Evolutionary conservation across 2,329 filamentous ascomycete species (phyloP).

Genomic region (Venturiaceae sp.): DNA sequence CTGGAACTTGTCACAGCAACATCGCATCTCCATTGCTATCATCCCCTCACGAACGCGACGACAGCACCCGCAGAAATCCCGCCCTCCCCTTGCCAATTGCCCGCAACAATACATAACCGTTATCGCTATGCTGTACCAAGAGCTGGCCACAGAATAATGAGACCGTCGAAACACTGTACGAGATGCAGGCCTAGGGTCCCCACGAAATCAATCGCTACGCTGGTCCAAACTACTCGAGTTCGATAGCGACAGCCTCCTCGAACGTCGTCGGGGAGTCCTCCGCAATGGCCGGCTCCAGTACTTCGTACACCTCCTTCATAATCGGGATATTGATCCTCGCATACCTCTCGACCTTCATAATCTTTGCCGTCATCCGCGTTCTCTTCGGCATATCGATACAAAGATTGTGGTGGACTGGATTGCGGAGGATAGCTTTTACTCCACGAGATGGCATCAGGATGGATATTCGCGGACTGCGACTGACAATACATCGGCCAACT

Average conservation of each 20-base stretch:
- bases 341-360: conserved; percentile 84
- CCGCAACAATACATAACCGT: background rate
- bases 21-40: background rate
- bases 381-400: conserved; percentile 93
- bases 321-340: conserved; percentile 76
- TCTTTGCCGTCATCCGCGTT: conserved; percentile 88
- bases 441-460: conserved; percentile 82
- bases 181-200: background rate
- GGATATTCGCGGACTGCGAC: conserved; percentile 78
- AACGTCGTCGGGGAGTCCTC: background rate
- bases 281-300: background rate
- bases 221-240: background rate
- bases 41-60: background rate
- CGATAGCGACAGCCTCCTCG: background rate
- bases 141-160: background rate
- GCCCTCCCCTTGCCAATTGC: background rate
- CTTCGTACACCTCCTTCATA: conserved; percentile 50
- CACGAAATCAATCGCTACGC: background rate
- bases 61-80: background rate
- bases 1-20: background rate
- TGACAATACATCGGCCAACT: conserved; percentile 84
- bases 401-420: conserved; percentile 82
- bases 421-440: conserved; percentile 83
- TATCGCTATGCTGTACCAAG: background rate
- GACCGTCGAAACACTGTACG: background rate